A percentile compares a stretch with the other conserved stretches of the same genome.
These are phyloP conservation scores for Beta lomatogona DNA, from an alignment of 179 eudicot genomes.

Conservation along the genomic window DNA sequence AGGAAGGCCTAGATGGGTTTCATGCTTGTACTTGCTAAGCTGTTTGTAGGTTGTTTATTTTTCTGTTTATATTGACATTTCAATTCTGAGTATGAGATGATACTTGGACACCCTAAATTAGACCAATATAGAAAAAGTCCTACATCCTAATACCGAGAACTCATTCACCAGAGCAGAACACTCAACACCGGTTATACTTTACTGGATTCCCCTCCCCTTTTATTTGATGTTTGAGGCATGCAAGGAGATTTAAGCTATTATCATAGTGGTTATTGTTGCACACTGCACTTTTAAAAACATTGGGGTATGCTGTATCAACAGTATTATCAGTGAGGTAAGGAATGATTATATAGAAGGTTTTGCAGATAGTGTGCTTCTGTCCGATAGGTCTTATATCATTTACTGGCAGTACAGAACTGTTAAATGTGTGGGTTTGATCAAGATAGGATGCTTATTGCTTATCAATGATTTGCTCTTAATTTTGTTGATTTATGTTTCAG, in stretches of 20 bases:
- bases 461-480: neutral
- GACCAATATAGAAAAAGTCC: neutral
- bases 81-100: neutral
- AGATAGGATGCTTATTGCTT: neutral
- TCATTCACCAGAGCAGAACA: neutral
- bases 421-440: neutral
- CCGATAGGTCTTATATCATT: neutral
- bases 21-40: neutral
- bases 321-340: neutral
- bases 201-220: neutral
- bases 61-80: neutral
- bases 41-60: neutral
- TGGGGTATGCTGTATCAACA: neutral
- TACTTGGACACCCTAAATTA: neutral
- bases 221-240: neutral
- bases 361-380: neutral
- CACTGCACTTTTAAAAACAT: no score
- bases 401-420: neutral
- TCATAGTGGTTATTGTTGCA: neutral
- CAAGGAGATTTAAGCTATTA: neutral
- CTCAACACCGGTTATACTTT: no score
- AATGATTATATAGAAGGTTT: neutral
- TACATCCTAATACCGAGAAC: no score
- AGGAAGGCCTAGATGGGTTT: neutral
- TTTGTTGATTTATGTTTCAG: constrained; percentile 5